phyloP scores from a whole-genome alignment of 106 monocot genomes.

The Narthecium ossifragum region DNA sequence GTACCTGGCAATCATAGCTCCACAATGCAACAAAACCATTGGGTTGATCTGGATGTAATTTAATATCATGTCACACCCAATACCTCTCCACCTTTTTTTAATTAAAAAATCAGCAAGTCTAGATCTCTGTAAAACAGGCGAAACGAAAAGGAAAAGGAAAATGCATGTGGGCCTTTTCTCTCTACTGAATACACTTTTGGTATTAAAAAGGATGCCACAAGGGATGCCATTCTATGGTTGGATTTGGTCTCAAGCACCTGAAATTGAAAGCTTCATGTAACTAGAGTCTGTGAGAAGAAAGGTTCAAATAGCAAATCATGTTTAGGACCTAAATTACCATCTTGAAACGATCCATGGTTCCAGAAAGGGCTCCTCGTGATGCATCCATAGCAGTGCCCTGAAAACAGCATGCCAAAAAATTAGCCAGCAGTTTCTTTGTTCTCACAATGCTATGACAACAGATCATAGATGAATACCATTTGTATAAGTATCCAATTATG shows the following conservation, averaged over 20 bases:
- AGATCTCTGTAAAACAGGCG: too few species aligned
- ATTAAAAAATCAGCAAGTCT: too few species aligned
- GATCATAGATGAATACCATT: constrained; percentile 12
- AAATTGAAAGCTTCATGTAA: background rate
- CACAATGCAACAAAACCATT: too few species aligned
- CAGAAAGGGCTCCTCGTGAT: constrained; percentile 51
- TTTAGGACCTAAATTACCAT: constrained; percentile 15
- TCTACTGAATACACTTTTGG: too few species aligned
- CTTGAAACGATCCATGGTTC: constrained; percentile 56
- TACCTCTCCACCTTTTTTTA: too few species aligned
- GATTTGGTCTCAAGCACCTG: constrained; percentile 23
- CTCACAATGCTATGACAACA: background rate
- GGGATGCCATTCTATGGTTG: constrained; percentile 8
- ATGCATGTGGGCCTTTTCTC: too few species aligned
- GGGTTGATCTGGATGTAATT: too few species aligned
- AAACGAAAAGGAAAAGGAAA: too few species aligned
- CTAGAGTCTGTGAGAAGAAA: background rate
- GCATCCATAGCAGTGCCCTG: constrained; percentile 61
- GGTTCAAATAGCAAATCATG: background rate
- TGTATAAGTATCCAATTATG: constrained; percentile 66
- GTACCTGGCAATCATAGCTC: too few species aligned
- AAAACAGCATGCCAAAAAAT: background rate
- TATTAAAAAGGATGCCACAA: constrained; percentile 12
- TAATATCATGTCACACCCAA: too few species aligned
- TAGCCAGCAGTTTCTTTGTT: background rate